These are phyloP conservation scores for Diaporthe vexans DNA, from an alignment of 2,329 filamentous ascomycete species.

Conservation along the genomic window DNA sequence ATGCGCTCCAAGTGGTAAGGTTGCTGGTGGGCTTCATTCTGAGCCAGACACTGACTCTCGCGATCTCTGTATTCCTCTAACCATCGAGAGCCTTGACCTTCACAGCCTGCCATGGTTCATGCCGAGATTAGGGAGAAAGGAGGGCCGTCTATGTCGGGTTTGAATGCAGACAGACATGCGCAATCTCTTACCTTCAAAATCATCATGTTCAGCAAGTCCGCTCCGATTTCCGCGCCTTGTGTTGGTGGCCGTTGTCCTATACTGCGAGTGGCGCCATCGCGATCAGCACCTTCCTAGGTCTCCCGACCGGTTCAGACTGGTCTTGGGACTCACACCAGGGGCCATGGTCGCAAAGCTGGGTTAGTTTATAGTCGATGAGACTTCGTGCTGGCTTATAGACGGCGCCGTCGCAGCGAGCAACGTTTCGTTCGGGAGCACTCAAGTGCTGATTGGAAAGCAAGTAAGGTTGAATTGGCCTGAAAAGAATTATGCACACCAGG, in stretches of 20 bases:
- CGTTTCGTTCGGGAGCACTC: slow-evolving; percentile 6
- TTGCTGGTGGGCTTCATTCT: too few species aligned
- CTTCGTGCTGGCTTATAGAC: slow-evolving; percentile 1
- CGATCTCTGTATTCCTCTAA: neutral
- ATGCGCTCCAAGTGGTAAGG: slow-evolving; percentile 12
- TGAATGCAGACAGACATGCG: neutral
- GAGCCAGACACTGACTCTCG: neutral
- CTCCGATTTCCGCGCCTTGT: slow-evolving; percentile 70
- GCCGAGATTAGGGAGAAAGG: neutral
- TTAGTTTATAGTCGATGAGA: neutral
- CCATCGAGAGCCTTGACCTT: neutral
- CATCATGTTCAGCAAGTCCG: slow-evolving; percentile 71
- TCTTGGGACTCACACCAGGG: slow-evolving; percentile 52
- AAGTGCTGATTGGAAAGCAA: neutral
- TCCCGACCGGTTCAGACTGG: neutral
- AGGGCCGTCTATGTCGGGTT: neutral
- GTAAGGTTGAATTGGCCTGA: neutral
- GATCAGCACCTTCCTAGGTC: slow-evolving; percentile 2
- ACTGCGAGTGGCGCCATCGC: slow-evolving; percentile 41
- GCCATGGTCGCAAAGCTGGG: slow-evolving; percentile 51
- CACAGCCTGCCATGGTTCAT: neutral
- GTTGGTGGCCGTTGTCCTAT: slow-evolving; percentile 51
- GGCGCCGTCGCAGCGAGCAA: slow-evolving; percentile 19
- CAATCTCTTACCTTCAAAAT: slow-evolving; percentile 66
- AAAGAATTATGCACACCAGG: neutral